phyloP scores from a whole-genome alignment of 2,329 filamentous ascomycete species.

The Paecilomyces dactylethromorphus region DNA sequence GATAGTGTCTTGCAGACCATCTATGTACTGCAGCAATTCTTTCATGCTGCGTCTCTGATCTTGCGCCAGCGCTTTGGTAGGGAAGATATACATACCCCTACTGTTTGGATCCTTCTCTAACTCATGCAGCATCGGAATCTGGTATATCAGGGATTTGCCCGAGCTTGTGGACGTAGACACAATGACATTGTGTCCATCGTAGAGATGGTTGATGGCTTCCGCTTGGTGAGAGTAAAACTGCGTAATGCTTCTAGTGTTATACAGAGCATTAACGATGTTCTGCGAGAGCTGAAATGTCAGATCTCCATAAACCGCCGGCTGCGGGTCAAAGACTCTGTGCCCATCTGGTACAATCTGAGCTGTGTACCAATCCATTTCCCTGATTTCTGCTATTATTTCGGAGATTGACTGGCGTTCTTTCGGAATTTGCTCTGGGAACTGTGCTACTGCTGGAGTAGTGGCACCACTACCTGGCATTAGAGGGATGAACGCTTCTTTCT shows the following conservation, averaged over 20 bases:
- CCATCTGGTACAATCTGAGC: slow-evolving; percentile 91
- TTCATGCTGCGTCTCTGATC: slow-evolving; percentile 86
- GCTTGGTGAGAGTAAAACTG: slow-evolving; percentile 87
- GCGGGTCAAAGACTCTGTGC: slow-evolving; percentile 82
- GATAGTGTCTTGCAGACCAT: slow-evolving; percentile 64
- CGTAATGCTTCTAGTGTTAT: slow-evolving; percentile 82
- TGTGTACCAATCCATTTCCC: slow-evolving; percentile 77
- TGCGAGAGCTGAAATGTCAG: slow-evolving; percentile 83
- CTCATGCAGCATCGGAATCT: slow-evolving; percentile 82
- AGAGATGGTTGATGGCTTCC: slow-evolving; percentile 82
- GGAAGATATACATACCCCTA: slow-evolving; percentile 95
- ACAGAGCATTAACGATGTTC: slow-evolving; percentile 87
- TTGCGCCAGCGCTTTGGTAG: slow-evolving; percentile 92
- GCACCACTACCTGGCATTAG: slow-evolving; percentile 39
- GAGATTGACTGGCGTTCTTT: slow-evolving; percentile 71
- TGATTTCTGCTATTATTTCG: slow-evolving; percentile 80
- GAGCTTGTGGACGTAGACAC: slow-evolving; percentile 93
- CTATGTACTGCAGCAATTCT: slow-evolving; percentile 75
- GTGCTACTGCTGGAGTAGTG: slow-evolving; percentile 32
- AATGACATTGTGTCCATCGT: slow-evolving; percentile 79
- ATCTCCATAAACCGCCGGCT: slow-evolving; percentile 73
- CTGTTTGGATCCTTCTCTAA: slow-evolving; percentile 71
- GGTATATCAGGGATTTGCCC: slow-evolving; percentile 96
- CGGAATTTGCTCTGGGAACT: slow-evolving; percentile 65
- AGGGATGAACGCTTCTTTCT: slow-evolving; percentile 59